Base-by-base conservation (phyloP, 345 rosid species). In the Nasturtium officinale region DNA sequence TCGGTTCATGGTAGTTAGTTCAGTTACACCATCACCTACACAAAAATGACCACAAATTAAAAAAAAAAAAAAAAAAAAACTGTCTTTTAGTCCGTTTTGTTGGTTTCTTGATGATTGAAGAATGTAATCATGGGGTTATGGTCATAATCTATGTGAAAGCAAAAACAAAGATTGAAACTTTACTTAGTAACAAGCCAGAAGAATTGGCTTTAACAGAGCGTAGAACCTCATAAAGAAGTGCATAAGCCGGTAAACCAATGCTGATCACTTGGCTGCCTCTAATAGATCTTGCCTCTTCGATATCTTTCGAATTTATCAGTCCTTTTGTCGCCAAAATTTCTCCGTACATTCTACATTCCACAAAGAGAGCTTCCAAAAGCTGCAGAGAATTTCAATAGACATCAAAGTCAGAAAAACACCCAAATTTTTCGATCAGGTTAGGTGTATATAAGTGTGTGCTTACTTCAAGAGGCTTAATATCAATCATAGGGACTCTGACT, bases 191-290 rank as follows among this genome's bases (percentile, higher is more conserved):
- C 73, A 95, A 77, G 69, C 99, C 98, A 0, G 30, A 15, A 32
- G 84, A 83, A 77, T 86, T 83, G 67, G 84, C 82, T 80, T 85
- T 85, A 37, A 66, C 89, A 0, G 99, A 95, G 60, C 82, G 86
- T 40, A 91, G 42, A 45, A 95, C 71, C 37, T 79, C 69, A 68
- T 84, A 81, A 29, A 90, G 89, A 55, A 89, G 79, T 80, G 80
- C 83, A 80, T 90, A 92, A 68, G 98, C 91, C 1, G 97, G 99
- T 68, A 96, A 85, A 23, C 99, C 99, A n/a, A 85, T 62, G 77
- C 89, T 86, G 55, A 96, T 77, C 68, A 92, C 92, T 37, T 62
- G 78, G 57, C 90, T 81, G 47, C 91, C 83, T 37, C 77, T 84
- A 12, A 71, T 77, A 16, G 90, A 84, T 73, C 82, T 92, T 12